Evolutionary conservation across 768 basidiomycete species (phyloP).

Genomic region (Russula vinacea): DNA sequence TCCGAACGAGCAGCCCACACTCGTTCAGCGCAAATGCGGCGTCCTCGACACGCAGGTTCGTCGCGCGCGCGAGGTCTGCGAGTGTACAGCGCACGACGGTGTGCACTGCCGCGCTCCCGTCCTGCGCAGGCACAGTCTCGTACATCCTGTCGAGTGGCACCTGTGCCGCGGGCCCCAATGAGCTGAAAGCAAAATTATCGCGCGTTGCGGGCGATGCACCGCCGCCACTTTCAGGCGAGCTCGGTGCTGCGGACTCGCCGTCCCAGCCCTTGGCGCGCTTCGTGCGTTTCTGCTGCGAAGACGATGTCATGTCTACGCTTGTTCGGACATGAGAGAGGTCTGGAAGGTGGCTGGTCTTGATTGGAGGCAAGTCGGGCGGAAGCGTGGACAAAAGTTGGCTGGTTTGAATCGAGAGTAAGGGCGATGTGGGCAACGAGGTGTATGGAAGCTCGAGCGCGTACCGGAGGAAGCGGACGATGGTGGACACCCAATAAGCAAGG

Average conservation of each 20-base stretch:
- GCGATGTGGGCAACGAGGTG: slow-evolving; percentile 2
- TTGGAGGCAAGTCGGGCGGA: slow-evolving; percentile 49
- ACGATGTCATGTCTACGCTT: slow-evolving; percentile 4
- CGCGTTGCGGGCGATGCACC: slow-evolving; percentile 16
- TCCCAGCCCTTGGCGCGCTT: slow-evolving; percentile 60
- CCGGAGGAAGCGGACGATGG: slow-evolving; percentile 82
- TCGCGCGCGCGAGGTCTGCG: slow-evolving; percentile 71
- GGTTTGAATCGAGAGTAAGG: slow-evolving; percentile 4
- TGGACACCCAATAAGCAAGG: slow-evolving; percentile 82
- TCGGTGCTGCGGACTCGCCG: slow-evolving; percentile 51
- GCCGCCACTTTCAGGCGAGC: slow-evolving; percentile 33
- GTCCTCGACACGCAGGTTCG: slow-evolving; percentile 81
- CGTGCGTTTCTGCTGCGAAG: slow-evolving; percentile 21
- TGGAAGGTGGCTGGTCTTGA: slow-evolving; percentile 45
- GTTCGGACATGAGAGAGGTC: slow-evolving; percentile 29
- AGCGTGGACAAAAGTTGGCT: slow-evolving; percentile 61
- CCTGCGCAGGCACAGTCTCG: slow-evolving; percentile 54
- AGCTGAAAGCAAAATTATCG: slow-evolving; percentile 28
- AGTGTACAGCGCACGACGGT: slow-evolving; percentile 68
- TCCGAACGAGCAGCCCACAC: slow-evolving; percentile 65
- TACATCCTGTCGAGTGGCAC: slow-evolving; percentile 45
- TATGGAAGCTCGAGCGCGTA: slow-evolving; percentile 34
- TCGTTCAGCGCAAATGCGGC: slow-evolving; percentile 86
- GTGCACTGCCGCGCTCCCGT: slow-evolving; percentile 71
- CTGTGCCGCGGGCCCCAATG: slow-evolving; percentile 43